Conservation (phyloP, 116 monocot genomes). For the Thalassia testudinum region DNA sequence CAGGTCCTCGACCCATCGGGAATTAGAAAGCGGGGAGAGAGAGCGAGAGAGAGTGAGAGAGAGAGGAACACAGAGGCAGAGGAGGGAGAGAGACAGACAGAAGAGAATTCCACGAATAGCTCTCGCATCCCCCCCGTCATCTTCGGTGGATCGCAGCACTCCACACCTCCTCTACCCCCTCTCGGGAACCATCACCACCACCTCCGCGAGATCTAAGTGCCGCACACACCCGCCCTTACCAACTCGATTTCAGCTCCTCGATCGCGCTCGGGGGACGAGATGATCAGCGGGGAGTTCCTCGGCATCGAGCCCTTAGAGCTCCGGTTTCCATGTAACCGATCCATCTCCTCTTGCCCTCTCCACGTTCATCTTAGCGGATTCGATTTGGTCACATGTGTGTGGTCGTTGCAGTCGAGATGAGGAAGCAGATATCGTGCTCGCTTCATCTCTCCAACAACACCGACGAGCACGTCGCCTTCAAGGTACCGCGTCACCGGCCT, state of each 20-base stretch:
- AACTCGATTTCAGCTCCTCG: not conserved
- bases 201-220: no score
- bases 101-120: not conserved
- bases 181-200: not conserved
- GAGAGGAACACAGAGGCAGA: no score
- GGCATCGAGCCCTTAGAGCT: conserved; percentile 75
- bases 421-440: conserved; percentile 90
- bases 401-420: conserved; percentile 46
- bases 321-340: conserved; percentile 59
- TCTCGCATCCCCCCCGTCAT: not conserved
- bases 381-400: not conserved
- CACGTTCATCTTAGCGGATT: not conserved
- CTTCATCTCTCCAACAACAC: conserved; percentile 68
- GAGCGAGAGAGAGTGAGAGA: no score
- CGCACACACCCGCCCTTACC: no score
- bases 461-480: conserved; percentile 57
- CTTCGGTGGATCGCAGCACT: not conserved
- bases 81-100: no score
- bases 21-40: no score
- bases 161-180: not conserved
- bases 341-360: not conserved
- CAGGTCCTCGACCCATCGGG: no score
- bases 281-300: conserved; percentile 57
- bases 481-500: conserved; percentile 47
- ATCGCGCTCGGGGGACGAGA: conserved; percentile 2